Conservation (phyloP, 2,329 filamentous ascomycete species). For the Mycocentrospora acerina region DNA sequence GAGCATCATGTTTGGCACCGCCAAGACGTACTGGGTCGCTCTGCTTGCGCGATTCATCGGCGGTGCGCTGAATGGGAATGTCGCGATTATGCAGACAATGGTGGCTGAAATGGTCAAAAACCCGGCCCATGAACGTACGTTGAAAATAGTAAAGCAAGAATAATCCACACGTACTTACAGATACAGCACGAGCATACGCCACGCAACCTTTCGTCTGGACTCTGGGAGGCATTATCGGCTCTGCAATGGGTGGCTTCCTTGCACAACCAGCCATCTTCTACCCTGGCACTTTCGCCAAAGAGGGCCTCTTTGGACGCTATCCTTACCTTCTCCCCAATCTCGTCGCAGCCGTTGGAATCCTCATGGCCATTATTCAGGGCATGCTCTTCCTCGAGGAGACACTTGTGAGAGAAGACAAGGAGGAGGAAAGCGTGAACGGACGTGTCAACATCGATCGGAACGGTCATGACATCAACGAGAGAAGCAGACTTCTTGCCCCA, state of each 20-base stretch:
- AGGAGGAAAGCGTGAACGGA: conserved; percentile 41
- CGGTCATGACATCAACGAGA: conserved; percentile 69
- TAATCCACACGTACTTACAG: conserved; percentile 8
- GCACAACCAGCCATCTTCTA: conserved; percentile 75
- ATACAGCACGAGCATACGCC: conserved; percentile 75
- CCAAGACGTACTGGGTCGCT: conserved; percentile 81
- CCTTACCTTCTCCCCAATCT: conserved; percentile 90
- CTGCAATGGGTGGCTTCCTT: conserved; percentile 84
- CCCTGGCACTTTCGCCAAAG: conserved; percentile 67
- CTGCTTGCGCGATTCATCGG: conserved; percentile 74
- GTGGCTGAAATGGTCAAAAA: conserved; percentile 87
- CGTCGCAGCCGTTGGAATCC: conserved; percentile 73
- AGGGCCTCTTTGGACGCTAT: conserved; percentile 72
- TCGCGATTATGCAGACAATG: conserved; percentile 89
- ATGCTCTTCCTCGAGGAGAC: conserved; percentile 84
- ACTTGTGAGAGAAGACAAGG: conserved; percentile 27
- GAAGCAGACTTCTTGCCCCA: conserved; percentile 58
- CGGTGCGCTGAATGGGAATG: conserved; percentile 86
- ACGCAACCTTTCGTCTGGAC: conserved; percentile 95
- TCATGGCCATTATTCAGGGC: conserved; percentile 76
- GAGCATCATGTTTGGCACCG: conserved; percentile 79
- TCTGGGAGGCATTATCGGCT: conserved; percentile 82
- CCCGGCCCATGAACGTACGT: conserved; percentile 85
- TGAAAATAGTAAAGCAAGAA: background rate
- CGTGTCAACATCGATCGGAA: conserved; percentile 50